Percentiles rank a stretch among this genome's conserved stretches.
phyloP scores from a whole-genome alignment of 2,329 filamentous ascomycete genomes.

The Neofusicoccum ribis region DNA sequence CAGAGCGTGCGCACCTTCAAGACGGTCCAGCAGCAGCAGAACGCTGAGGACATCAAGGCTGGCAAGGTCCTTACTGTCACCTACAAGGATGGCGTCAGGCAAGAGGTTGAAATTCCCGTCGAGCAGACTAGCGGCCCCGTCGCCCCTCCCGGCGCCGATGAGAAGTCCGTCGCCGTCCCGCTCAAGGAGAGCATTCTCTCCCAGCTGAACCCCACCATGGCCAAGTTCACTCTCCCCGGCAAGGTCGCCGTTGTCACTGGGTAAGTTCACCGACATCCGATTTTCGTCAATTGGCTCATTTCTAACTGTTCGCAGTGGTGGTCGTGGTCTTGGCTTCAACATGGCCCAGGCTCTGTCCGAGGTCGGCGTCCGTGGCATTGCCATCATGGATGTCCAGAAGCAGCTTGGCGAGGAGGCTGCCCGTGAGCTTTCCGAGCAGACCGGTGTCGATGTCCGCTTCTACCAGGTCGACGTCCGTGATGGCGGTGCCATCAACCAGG shows the following conservation, averaged over 20 bases:
- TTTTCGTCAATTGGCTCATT: neutral
- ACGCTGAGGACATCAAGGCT: slow-evolving; percentile 18
- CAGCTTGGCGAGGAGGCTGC: slow-evolving; percentile 71
- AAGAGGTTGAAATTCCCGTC: slow-evolving; percentile 27
- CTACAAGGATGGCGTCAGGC: slow-evolving; percentile 19
- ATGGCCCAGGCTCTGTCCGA: slow-evolving; percentile 78
- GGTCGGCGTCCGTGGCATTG: slow-evolving; percentile 70
- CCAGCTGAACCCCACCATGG: slow-evolving; percentile 63
- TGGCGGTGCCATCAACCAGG: slow-evolving; percentile 66
- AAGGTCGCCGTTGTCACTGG: slow-evolving; percentile 74
- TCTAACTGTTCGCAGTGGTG: slow-evolving; percentile 54
- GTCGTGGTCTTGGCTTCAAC: slow-evolving; percentile 74
- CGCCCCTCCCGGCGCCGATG: slow-evolving; percentile 33
- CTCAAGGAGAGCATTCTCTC: slow-evolving; percentile 47
- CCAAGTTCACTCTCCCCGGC: slow-evolving; percentile 67
- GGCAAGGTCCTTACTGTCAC: slow-evolving; percentile 20
- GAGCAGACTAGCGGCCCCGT: slow-evolving; percentile 37
- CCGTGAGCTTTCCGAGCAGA: slow-evolving; percentile 68
- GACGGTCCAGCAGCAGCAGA: slow-evolving; percentile 10
- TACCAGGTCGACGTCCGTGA: slow-evolving; percentile 79
- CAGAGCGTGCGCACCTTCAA: slow-evolving; percentile 18
- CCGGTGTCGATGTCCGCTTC: slow-evolving; percentile 72
- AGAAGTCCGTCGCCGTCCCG: slow-evolving; percentile 31
- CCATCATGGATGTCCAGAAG: slow-evolving; percentile 77
- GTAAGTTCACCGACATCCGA: slow-evolving; percentile 44